These are phyloP conservation scores for Rhizopogon rudus DNA, from an alignment of 768 basidiomycete species.

Conservation along the genomic window DNA sequence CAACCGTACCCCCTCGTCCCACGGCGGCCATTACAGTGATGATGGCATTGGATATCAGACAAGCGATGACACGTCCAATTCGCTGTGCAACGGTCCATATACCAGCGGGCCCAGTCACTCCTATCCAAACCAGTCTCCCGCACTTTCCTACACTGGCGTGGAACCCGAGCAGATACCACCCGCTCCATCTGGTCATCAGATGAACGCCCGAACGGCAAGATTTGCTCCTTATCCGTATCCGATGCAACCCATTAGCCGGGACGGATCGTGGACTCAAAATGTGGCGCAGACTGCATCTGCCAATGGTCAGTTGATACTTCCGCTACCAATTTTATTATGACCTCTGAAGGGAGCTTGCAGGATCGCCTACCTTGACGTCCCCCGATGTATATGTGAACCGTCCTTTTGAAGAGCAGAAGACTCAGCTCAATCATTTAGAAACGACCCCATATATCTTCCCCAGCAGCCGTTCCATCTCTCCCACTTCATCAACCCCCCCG, in stretches of 20 bases:
- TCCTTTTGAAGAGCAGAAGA: constrained; percentile 55
- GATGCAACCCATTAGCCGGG: constrained; percentile 29
- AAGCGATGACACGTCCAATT: constrained; percentile 38
- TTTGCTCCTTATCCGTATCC: constrained; percentile 47
- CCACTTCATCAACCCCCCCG: constrained; percentile 54
- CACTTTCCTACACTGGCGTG: constrained; percentile 32
- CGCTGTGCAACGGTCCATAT: constrained; percentile 41
- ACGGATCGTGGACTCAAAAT: constrained; percentile 23
- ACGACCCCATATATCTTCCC: constrained; percentile 56
- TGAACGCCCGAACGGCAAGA: constrained; percentile 39
- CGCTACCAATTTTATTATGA: constrained; percentile 23
- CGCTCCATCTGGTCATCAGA: constrained; percentile 23
- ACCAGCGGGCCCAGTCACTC: constrained; percentile 30
- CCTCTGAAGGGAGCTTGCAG: constrained; percentile 36
- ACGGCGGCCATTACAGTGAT: constrained; percentile 31
- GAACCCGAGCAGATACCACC: constrained; percentile 27
- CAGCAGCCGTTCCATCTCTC: constrained; percentile 68
- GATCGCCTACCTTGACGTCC: constrained; percentile 50
- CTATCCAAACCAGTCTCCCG: constrained; percentile 45
- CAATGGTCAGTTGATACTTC: constrained; percentile 22
- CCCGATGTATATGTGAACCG: constrained; percentile 45
- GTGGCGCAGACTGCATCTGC: constrained; percentile 27
- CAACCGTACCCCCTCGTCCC: constrained; percentile 35
- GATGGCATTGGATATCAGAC: constrained; percentile 46
- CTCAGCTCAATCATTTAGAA: constrained; percentile 45